Evolutionary conservation across 306 rosid genomes (phyloP), one percentile per base, ranked within the genome.

Genomic region (Mimosa pudica): DNA sequence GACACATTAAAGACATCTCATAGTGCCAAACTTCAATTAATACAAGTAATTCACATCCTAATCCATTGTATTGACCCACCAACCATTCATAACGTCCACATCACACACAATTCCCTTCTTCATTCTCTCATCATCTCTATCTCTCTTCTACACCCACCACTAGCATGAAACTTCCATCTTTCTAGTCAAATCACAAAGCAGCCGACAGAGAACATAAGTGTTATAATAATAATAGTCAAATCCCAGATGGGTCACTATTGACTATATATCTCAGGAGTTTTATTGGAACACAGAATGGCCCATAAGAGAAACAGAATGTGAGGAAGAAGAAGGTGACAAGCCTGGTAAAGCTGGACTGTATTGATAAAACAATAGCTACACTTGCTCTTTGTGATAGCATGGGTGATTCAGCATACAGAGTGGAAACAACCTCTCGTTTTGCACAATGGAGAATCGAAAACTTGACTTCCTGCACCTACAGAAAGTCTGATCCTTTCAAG

Each of bases 361-460:
- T 95, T 93, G 87, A 95, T 93, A 98, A 93, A 84, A 89, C 93
- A 85, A 82, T 94, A 14, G 69, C 83, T 79, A 92, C 94, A 17
- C 87, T 95, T 58, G 89, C 93, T 71, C 89, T 95, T 58, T 82
- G 90, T 36, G 55, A 78, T 70, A 95, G 96, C 88, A 95, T 95
- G 99, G 91, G 82, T 72, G 99, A 95, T 78, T 89, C 94, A 41
- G 93, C 97, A 24, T 91, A 91, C 83, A 89, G 80, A 55, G 99
- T 95, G 48, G 91, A 95, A 62, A 95, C 98, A 70, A 93, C 98
- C 0, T 85, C 96, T 1, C 96, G 99, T 52, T 93, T 95, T 60
- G 99, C 99, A 36, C 99, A 95, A 89, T 95, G 99, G 99, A 84
- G 94, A 84, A 90, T 95, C 89, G 96, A 95, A 44, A 93, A 91